Base-by-base conservation (phyloP, 2,329 filamentous ascomycete species). In the Fusarium sp. region DNA sequence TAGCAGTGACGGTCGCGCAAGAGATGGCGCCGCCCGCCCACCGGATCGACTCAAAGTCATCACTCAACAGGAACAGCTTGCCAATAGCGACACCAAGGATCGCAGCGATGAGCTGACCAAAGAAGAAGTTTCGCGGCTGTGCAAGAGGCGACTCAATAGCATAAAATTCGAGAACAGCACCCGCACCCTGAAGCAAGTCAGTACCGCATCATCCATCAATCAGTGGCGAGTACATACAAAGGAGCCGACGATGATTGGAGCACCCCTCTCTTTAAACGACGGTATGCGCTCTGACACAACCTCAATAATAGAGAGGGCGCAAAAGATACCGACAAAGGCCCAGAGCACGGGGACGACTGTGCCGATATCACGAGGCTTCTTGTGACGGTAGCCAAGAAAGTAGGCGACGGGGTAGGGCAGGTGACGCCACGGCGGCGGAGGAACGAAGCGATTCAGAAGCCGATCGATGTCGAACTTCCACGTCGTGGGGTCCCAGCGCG, bases 151-250 rank as follows among this genome's bases (percentile, higher is more conserved):
- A 92, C 59, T 93, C 90, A 75, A 94, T 92, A 56, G 90, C 87
- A 76, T 92, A 91, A 81, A 93, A 95, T 77, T 93, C 89, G 41
- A 95, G 88, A n/a, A 95, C 92, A 16, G 93, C 93, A 4, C 92
- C 91, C 6, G 93, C 93, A 61, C 93, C 93, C 91, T 93, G 4
- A 14, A n/a, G 2, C 5, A 50, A 18, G 34, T 66, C 50, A 65
- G 76, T 57, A 73, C 27, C 11, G 18, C 43, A 59, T 54, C 14
- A 23, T 25, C 2, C 13, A 4, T 34, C 2, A 13, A 37, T 41
- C 32, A 18, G 43, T 23, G 39, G 39, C 34, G 9, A 52, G 35
- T 16, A 88, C 90, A 79, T 85, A 93, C 92, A 81, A 94, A 93
- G 81, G 91, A 93, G 61, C 88, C 92, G 70, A 94, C 85, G n/a